phyloP scores from a whole-genome alignment of 805 yeast genomes.

The Candida ulmi region DNA sequence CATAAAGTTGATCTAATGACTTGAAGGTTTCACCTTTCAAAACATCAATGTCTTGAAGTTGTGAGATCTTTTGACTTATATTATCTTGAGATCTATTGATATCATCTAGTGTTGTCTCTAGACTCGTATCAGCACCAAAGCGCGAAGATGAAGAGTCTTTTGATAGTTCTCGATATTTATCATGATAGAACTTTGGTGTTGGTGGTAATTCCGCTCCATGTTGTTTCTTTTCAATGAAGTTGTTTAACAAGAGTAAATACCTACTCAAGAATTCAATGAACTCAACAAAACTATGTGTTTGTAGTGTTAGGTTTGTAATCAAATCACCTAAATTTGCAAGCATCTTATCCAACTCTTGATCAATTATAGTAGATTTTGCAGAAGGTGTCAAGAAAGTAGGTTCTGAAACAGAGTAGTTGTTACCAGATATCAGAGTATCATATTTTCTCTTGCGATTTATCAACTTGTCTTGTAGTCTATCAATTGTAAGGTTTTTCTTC shows the following conservation, averaged over 20 bases:
- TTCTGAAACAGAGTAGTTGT: not conserved
- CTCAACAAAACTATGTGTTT: constrained; percentile 7
- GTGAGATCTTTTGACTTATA: constrained; percentile 3
- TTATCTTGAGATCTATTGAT: constrained; percentile 1
- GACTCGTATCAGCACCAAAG: too few relatives aligned
- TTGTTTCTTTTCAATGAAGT: not conserved
- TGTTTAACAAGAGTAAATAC: constrained; percentile 6
- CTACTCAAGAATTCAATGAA: constrained; percentile 5
- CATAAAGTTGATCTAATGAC: constrained; percentile 14
- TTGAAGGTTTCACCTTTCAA: constrained; percentile 6
- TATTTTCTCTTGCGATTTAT: constrained; percentile 6
- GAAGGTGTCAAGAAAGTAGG: constrained; percentile 2
- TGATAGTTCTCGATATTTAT: constrained; percentile 2
- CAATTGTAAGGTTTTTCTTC: constrained; percentile 10
- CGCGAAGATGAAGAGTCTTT: too few relatives aligned
- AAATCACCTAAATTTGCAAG: constrained; percentile 12
- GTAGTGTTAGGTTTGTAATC: constrained; percentile 11
- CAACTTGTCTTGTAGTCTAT: constrained; percentile 15
- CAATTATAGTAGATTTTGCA: constrained; percentile 5
- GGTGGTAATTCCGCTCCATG: constrained; percentile 8
- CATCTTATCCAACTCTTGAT: constrained; percentile 18
- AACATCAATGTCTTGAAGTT: constrained; percentile 5
- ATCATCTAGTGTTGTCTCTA: not conserved
- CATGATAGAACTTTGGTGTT: constrained; percentile 12
- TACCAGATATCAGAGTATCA: constrained; percentile 3